These are phyloP conservation scores for Zymoseptoria crescenta DNA, from an alignment of 2,329 filamentous ascomycete species.

Conservation along the genomic window DNA sequence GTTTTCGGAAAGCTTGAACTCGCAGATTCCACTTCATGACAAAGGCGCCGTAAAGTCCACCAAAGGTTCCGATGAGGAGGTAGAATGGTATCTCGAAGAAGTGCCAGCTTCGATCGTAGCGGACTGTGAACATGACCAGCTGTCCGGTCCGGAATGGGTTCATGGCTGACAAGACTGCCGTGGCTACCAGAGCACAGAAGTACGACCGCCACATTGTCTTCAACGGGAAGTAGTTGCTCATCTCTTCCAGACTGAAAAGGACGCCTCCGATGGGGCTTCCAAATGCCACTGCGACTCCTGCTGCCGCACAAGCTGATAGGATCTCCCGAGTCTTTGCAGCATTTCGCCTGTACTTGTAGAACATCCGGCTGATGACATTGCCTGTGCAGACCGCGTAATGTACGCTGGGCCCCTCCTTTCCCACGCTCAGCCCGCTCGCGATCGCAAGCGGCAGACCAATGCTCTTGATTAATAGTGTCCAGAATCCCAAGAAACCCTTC, in stretches of 20 bases:
- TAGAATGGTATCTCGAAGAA: conserved; percentile 96
- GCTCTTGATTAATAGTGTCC: conserved; percentile 91
- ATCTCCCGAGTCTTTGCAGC: conserved; percentile 94
- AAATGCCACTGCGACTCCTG: conserved; percentile 92
- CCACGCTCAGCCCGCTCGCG: conserved; percentile 85
- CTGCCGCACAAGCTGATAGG: conserved; percentile 85
- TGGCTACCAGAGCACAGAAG: conserved; percentile 93
- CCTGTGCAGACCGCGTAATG: conserved; percentile 97
- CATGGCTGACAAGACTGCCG: conserved; percentile 86
- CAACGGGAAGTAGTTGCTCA: conserved; percentile 91
- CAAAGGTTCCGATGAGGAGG: conserved; percentile 82
- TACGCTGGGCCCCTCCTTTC: conserved; percentile 97
- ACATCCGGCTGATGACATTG: conserved; percentile 89
- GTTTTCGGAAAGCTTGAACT: conserved; percentile 86
- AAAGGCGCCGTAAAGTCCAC: conserved; percentile 88
- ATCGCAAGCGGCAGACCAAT: conserved; percentile 85
- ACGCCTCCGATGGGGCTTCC: conserved; percentile 96
- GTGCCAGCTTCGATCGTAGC: conserved; percentile 93
- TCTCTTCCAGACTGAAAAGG: conserved; percentile 93
- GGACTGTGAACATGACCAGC: conserved; percentile 97
- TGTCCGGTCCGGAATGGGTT: conserved; percentile 96
- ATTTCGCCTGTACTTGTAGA: conserved; percentile 84
- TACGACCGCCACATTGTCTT: conserved; percentile 98
- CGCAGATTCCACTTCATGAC: conserved; percentile 97
- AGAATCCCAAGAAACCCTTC: conserved; percentile 91